Base-by-base conservation (phyloP, 352 stramenopile species). In the Phytophthora tentaculata region DNA sequence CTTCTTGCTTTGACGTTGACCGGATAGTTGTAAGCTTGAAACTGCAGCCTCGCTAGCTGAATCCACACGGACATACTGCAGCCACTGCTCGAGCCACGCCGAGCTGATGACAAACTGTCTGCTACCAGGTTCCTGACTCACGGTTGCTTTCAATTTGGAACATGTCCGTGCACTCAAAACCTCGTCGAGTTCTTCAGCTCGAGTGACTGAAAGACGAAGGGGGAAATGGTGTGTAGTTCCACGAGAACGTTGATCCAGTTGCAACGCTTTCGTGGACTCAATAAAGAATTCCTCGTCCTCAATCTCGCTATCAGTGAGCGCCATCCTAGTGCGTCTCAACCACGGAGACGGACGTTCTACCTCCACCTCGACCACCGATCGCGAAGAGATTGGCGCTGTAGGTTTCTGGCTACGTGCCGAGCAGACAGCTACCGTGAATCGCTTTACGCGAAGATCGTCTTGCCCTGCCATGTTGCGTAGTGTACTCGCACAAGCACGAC, bases 21-120 rank as follows among this genome's bases (percentile, higher is more conserved):
- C 35, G 16, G 60, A 58, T 8, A 72, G 41, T 23, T 61, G 59
- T 4, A 24, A 28, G 1, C 57, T 26, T 17, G 62, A 57, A 0
- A 45, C 2, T 2, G 67, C 56, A 19, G 49, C 45, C 20, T 67
- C 59, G 49, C 47, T 77, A 1, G 41, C 56, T 19, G 74, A 47
- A 62, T 89, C 77, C 12, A 81, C 59, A 45, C 84, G 78, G 23
- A 92, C 81, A 52, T 90, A 92, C 50, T 84, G 73, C 28, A 90
- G 61, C 84, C 84, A 92, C 67, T 84, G 77, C 28, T 88, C 74
- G 14, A 92, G 77, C 84, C 84, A 92, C 26, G 68, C 51, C 0
- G 80, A 84, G 48, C 73, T 85, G 17, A 92, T 81, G 14, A 92
- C 66, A 66, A 85, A 84, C 53, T 86, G 81, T 7, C 67, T 67